Conservation (phyloP, 2,329 filamentous ascomycete genomes). For the Ambrosiella xylebori region DNA sequence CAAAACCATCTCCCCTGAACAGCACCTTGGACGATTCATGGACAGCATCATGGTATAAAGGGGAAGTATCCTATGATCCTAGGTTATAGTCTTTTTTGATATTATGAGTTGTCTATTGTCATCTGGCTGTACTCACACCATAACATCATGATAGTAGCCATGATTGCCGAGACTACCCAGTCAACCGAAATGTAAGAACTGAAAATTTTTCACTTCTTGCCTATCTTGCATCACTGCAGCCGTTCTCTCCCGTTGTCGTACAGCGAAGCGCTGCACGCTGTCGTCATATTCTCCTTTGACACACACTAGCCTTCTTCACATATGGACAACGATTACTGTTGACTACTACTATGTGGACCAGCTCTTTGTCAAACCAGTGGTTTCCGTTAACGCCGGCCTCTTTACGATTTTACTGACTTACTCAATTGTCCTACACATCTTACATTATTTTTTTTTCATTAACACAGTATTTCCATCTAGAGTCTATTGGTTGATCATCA, state of each 20-base stretch:
- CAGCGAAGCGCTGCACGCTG: not conserved
- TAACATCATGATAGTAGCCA: not conserved
- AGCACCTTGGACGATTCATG: no score
- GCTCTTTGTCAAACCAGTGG: no score
- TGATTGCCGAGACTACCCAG: not conserved
- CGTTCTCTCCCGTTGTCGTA: not conserved
- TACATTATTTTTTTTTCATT: no score
- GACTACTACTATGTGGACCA: no score
- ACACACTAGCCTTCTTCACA: not conserved
- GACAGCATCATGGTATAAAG: no score
- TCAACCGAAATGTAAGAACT: not conserved
- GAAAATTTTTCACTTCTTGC: slow-evolving; percentile 6
- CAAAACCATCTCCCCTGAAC: no score
- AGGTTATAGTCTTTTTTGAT: no score
- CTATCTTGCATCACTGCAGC: not conserved
- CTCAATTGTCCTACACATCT: no score
- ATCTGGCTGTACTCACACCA: not conserved
- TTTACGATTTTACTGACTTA: no score
- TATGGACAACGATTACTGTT: not conserved
- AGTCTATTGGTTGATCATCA: not conserved
- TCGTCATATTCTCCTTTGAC: not conserved
- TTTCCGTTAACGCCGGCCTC: no score
- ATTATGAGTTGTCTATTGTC: not conserved
- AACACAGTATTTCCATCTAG: no score
- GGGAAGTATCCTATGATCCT: no score